Evolutionary conservation across 768 basidiomycete genomes (phyloP).

Genomic region (Brasilioporus rufonigricans): DNA sequence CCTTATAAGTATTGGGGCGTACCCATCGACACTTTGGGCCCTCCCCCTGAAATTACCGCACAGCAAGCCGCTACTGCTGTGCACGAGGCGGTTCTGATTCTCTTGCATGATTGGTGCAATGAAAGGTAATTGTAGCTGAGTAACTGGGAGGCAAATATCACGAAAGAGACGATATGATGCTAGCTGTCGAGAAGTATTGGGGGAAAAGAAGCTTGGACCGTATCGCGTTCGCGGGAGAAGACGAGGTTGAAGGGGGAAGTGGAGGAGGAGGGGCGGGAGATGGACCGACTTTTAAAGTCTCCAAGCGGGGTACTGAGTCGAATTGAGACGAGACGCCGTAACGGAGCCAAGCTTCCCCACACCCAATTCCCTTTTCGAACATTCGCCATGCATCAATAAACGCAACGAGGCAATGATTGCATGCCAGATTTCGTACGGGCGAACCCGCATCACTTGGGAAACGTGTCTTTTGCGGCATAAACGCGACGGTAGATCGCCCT

Average conservation of each 20-base stretch:
- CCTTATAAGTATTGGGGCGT: conserved; percentile 15
- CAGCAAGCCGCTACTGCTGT: conserved; percentile 25
- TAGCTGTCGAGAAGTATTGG: background rate
- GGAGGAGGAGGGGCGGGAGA: background rate
- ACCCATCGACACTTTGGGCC: conserved; percentile 8
- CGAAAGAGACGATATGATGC: background rate
- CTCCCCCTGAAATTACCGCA: conserved; percentile 4
- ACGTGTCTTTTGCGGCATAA: conserved; percentile 8
- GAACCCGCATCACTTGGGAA: background rate
- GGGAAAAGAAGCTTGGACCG: background rate
- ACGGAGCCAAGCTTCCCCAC: conserved; percentile 11
- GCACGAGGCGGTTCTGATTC: conserved; percentile 10
- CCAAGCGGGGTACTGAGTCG: background rate
- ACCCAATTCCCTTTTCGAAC: conserved; percentile 19
- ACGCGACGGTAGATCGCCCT: background rate
- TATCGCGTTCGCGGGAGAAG: background rate
- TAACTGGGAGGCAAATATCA: background rate
- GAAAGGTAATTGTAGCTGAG: background rate
- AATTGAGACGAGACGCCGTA: conserved; percentile 15
- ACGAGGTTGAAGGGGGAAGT: background rate
- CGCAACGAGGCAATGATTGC: conserved; percentile 23
- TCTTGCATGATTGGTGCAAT: conserved; percentile 2
- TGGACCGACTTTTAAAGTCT: conserved; percentile 9
- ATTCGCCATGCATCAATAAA: conserved; percentile 18
- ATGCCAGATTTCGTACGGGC: conserved; percentile 5